Evolutionary conservation across 2,329 filamentous ascomycete species (phyloP).

Genomic region (Talaromyces atroroseus): DNA sequence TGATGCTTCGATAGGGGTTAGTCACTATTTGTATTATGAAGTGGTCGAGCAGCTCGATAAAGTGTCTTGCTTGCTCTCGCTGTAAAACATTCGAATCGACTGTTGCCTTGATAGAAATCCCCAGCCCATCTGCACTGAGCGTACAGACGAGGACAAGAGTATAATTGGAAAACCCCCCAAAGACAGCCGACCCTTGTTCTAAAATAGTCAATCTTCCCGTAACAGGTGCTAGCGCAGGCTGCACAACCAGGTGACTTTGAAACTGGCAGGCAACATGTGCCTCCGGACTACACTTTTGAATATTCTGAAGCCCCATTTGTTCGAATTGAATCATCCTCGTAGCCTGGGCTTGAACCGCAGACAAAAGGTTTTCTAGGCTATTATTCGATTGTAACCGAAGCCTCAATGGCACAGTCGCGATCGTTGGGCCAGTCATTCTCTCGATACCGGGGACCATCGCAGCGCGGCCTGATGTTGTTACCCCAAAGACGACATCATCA

Average conservation of each 20-base stretch:
- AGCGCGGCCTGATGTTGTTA: constrained; percentile 25
- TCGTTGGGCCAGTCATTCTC: constrained; percentile 28
- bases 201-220: background rate
- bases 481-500: constrained; percentile 24
- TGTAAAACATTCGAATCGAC: background rate
- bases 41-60: background rate
- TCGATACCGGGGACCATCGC: constrained; percentile 31
- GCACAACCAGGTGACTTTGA: background rate
- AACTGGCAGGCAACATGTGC: background rate
- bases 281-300: background rate
- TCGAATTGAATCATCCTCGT: background rate
- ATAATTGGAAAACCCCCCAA: constrained; percentile 46
- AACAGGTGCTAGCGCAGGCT: background rate
- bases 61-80: background rate
- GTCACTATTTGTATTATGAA: background rate
- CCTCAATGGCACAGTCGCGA: constrained; percentile 2
- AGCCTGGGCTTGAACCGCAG: background rate
- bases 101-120: constrained; percentile 28
- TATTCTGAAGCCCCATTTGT: background rate
- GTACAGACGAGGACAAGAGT: constrained; percentile 49
- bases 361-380: background rate
- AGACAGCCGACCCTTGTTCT: constrained; percentile 38
- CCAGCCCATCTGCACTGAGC: constrained; percentile 38
- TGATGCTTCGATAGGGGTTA: background rate
- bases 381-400: background rate